Base-by-base conservation (phyloP, 805 yeast genomes). In the Barnettozyma californica region DNA sequence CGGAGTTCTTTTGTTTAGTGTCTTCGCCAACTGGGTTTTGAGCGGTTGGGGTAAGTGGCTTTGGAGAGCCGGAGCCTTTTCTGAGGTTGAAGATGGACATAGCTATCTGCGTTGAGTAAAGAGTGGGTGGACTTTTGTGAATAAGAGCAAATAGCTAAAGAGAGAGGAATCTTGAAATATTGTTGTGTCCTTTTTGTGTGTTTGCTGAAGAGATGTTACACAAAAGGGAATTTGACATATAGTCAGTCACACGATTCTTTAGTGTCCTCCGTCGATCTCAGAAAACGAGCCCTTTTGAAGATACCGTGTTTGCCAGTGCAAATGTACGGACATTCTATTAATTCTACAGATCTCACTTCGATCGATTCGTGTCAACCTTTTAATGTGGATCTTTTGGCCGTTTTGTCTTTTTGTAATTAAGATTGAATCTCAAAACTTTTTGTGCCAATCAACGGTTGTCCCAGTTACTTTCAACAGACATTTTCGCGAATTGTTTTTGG, bases 41-140 rank as follows among this genome's bases (percentile, higher is more conserved):
- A 25, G 20, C 31, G n/a, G 25, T 16, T 29, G 33, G 33, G 33
- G n/a, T 14, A 13, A 29, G 33, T 13, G 27, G 26, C 36, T 41
- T 34, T 20, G 36, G 39, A 20, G 46, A n/a, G 25, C 27, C 26
- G 39, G 44, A 33, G 44, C 16, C 34, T 36, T 41, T 50, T 41
- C 40, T 47, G 38, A 38, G 37, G 46, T 27, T 44, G 41, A 50
- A 45, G 33, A 47, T 44, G n/a, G 51, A 41, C 53, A 50, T 50
- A 25, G 39, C 29, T 33, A 42, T 38, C 34, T 13, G n/a, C 31
- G 26, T 20, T 20, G 16, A 21, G 41, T 29, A 29, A 29, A 29
- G n/a, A 29, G 33, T 29, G 7, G 11, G 16, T 29, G 33, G n/a
- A n/a, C n/a, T 29, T 13, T 29, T 11, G 11, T 27, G 33, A 29